phyloP scores from a whole-genome alignment of 2,329 filamentous ascomycete genomes.

The Colletotrichum sansevieriae region DNA sequence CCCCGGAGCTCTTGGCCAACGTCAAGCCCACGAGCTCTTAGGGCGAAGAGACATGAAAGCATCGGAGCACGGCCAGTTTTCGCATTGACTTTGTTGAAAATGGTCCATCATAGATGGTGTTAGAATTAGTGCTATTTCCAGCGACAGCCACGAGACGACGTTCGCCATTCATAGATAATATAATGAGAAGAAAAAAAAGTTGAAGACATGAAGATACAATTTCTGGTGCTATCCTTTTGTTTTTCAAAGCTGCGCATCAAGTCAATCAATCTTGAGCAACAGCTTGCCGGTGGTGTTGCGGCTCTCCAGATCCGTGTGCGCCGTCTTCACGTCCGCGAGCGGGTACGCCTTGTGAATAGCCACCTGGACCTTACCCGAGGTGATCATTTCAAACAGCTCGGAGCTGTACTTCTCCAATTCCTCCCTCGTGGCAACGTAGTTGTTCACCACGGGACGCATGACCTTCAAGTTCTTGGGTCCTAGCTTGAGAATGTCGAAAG shows the following conservation, averaged over 20 bases:
- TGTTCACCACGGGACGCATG: slow-evolving; percentile 79
- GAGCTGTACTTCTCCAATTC: slow-evolving; percentile 78
- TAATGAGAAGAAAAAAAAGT: slow-evolving; percentile 24
- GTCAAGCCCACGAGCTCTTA: slow-evolving; percentile 57
- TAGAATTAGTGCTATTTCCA: slow-evolving; percentile 34
- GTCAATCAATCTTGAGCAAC: slow-evolving; percentile 73
- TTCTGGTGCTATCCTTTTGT: not conserved
- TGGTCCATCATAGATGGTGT: slow-evolving; percentile 26
- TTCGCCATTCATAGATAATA: slow-evolving; percentile 18
- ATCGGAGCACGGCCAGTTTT: not conserved
- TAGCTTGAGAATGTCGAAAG: slow-evolving; percentile 69
- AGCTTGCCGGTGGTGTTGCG: slow-evolving; percentile 88
- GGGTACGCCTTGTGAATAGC: slow-evolving; percentile 83
- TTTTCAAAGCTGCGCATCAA: not conserved
- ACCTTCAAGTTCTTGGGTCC: slow-evolving; percentile 82
- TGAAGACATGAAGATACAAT: slow-evolving; percentile 11
- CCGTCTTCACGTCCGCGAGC: slow-evolving; percentile 77
- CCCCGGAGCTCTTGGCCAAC: slow-evolving; percentile 80
- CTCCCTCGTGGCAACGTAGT: slow-evolving; percentile 76
- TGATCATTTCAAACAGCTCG: slow-evolving; percentile 81
- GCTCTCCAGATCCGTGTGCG: slow-evolving; percentile 83
- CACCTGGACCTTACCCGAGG: slow-evolving; percentile 77
- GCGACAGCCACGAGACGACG: slow-evolving; percentile 35
- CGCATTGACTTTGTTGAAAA: slow-evolving; percentile 1
- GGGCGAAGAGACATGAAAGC: not conserved